phyloP scores from a whole-genome alignment of 495 filamentous ascomycete species.

The Aspergillus egyptiacus region DNA sequence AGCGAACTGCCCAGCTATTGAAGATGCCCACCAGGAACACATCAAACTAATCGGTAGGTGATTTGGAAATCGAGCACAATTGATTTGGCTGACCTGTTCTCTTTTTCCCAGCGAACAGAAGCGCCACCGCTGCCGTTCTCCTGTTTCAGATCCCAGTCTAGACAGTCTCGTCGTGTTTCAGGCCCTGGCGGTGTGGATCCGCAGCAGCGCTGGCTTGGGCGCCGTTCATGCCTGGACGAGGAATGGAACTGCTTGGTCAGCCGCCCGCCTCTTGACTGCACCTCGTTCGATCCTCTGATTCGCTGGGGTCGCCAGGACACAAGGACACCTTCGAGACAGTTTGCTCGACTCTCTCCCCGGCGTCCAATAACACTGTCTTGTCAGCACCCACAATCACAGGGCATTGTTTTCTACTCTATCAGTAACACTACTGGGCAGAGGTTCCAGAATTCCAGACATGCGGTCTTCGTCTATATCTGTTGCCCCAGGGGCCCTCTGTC shows the following conservation, averaged over 20 bases:
- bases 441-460: slow-evolving; percentile 2
- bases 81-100: neutral
- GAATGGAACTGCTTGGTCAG: slow-evolving; percentile 10
- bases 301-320: neutral
- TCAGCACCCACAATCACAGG: neutral
- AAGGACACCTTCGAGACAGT: slow-evolving; percentile 1
- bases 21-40: too few relatives aligned
- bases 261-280: neutral
- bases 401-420: neutral
- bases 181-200: slow-evolving; percentile 7
- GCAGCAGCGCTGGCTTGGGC: slow-evolving; percentile 7
- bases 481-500: slow-evolving; percentile 3
- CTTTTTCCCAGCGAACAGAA: neutral
- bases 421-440: neutral
- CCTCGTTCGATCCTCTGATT: slow-evolving; percentile 1
- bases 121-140: slow-evolving; percentile 4
- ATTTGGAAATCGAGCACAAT: too few relatives aligned
- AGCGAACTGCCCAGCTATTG: too few relatives aligned
- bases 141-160: slow-evolving; percentile 17
- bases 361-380: neutral
- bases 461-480: slow-evolving; percentile 12
- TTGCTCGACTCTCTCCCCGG: neutral
- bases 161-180: slow-evolving; percentile 17
- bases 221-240: slow-evolving; percentile 11
- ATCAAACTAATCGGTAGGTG: neutral